Evolutionary conservation across 345 rosid genomes (phyloP).

Genomic region (Ricinus communis): DNA sequence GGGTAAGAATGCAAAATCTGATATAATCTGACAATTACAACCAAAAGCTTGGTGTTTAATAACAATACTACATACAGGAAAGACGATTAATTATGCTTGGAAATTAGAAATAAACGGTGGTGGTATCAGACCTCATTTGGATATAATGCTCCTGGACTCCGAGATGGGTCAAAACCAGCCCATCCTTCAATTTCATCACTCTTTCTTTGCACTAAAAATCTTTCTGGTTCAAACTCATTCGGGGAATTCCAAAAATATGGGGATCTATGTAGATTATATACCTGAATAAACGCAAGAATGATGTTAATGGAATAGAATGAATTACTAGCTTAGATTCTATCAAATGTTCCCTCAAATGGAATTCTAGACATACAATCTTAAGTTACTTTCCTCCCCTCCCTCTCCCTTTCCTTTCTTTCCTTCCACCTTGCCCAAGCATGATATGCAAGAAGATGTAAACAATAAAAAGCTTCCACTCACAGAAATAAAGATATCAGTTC

Average conservation of each 20-base stretch:
- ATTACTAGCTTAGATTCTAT: not conserved
- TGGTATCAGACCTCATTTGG: conserved; percentile 93
- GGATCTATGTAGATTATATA: conserved; percentile 87
- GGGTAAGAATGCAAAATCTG: conserved; percentile 87
- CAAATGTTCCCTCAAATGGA: not conserved
- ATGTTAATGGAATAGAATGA: not conserved
- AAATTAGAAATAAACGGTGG: not conserved
- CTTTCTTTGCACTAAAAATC: conserved; percentile 55
- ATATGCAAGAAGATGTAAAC: not conserved
- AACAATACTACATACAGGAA: not conserved
- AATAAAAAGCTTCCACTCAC: conserved; percentile 44
- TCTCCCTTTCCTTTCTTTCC: not conserved
- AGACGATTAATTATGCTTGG: not conserved
- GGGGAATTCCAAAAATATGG: conserved; percentile 91
- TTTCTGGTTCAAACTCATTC: conserved; percentile 72
- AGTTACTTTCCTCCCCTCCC: not conserved
- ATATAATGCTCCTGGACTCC: conserved; percentile 88
- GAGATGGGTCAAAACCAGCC: conserved; percentile 87
- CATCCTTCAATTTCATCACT: conserved; percentile 74
- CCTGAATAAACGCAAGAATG: conserved; percentile 37
- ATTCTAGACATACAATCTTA: not conserved
- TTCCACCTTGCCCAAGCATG: not conserved
- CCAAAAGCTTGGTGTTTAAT: conserved; percentile 13
- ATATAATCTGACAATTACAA: conserved; percentile 48
- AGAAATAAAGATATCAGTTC: conserved; percentile 87